A percentile compares a stretch with the other conserved stretches of the same genome.
These are phyloP conservation scores for Salvia splendens DNA, from an alignment of 257 asterid genomes.

Conservation along the genomic window DNA sequence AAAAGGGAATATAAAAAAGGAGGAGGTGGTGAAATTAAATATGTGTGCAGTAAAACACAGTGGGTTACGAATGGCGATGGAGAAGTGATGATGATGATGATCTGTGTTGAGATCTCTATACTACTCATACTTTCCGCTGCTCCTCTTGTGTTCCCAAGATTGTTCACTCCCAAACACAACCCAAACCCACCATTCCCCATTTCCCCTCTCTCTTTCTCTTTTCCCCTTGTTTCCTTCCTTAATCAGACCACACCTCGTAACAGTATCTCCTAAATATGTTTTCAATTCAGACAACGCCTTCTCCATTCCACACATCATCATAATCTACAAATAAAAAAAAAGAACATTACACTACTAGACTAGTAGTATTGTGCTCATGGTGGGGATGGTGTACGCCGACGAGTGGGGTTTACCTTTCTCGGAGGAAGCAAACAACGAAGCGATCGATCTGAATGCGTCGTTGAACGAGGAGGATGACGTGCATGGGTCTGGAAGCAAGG, in stretches of 20 bases:
- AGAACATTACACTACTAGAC: too few species aligned
- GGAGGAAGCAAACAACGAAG: conserved; percentile 20
- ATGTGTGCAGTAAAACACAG: conserved; percentile 28
- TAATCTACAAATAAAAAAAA: too few species aligned
- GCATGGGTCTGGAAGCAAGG: conserved; percentile 42
- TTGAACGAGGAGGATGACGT: conserved; percentile 37
- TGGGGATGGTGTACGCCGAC: conserved; percentile 37
- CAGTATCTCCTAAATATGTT: conserved; percentile 36
- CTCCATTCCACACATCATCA: too few species aligned
- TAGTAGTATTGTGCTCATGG: too few species aligned
- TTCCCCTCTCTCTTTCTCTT: not conserved
- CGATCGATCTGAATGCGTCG: conserved; percentile 55
- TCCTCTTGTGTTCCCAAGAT: conserved; percentile 34
- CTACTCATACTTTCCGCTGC: conserved; percentile 42
- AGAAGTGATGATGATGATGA: conserved; percentile 18
- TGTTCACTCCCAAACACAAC: conserved; percentile 34
- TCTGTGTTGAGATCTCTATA: conserved; percentile 44
- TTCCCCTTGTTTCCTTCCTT: conserved; percentile 31
- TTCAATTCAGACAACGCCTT: not conserved
- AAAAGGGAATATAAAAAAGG: not conserved
- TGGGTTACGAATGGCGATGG: conserved; percentile 28
- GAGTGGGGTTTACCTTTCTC: conserved; percentile 23
- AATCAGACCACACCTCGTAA: conserved; percentile 45
- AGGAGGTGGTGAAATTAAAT: conserved; percentile 24
- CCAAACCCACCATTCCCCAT: conserved; percentile 16